Evolutionary conservation across 176 grass and related monocot species (phyloP).

Genomic region (Raddia distichophylla): DNA sequence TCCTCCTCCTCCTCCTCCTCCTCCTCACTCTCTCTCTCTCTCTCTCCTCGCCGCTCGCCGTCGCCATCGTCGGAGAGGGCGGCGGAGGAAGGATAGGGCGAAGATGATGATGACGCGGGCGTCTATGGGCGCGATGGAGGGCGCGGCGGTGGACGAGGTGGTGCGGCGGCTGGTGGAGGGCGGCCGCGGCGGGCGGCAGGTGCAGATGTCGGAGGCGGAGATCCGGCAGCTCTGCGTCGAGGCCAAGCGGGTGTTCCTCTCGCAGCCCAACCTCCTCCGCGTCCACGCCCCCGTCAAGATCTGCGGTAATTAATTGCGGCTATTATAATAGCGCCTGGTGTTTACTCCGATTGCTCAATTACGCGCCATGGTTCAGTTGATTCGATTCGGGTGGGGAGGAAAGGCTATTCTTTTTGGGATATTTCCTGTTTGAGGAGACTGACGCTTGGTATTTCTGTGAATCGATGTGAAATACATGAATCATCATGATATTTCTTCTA

Average conservation of each 20-base stretch:
- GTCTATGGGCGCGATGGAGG: constrained; percentile 73
- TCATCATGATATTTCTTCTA: neutral
- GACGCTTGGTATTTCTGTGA: too few species aligned
- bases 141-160: constrained; percentile 69
- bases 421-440: too few species aligned
- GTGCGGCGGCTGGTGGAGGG: constrained; percentile 69
- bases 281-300: constrained; percentile 87
- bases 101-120: constrained; percentile 89
- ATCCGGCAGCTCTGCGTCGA: constrained; percentile 97
- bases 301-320: constrained; percentile 59
- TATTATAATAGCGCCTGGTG: neutral
- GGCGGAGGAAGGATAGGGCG: neutral
- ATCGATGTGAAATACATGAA: neutral
- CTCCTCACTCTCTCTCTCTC: neutral
- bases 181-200: constrained; percentile 67
- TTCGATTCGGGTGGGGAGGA: too few species aligned
- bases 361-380: neutral
- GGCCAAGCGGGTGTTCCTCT: constrained; percentile 76
- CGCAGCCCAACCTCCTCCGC: constrained; percentile 73
- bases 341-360: neutral
- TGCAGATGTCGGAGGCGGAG: constrained; percentile 89
- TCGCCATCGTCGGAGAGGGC: constrained; percentile 1
- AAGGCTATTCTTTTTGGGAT: too few species aligned
- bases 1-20: neutral
- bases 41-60: neutral